Evolutionary conservation across 495 filamentous ascomycete genomes (phyloP), one percentile per base, ranked within the genome.

Genomic region (Penicillium maclennaniae): DNA sequence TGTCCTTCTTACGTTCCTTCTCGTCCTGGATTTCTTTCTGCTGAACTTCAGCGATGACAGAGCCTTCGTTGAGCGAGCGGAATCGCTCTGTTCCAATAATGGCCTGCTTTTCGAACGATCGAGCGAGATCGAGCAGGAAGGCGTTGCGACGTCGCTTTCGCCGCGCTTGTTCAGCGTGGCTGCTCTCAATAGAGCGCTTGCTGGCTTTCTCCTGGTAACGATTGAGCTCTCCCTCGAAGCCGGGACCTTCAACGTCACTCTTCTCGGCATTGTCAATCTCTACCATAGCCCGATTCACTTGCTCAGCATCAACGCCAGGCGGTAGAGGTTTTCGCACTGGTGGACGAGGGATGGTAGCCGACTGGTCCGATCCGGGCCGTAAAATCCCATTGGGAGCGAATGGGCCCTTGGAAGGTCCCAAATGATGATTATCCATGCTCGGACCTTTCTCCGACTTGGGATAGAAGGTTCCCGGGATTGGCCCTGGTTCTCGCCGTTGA

Each of bases 1-100:
- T 96, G 56, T 97, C 93, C 74, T 99, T 99, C 79, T 99, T 99
- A 25, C 95, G 89, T 70, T 97, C 95, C 68, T 97, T 99, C 66
- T 99, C 93, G 44, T 93, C 91, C 50, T 87, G 87, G 7, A 96
- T 78, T 65, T 97, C 93, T 55, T 88, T 88, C 49, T 87, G 84
- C 53, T 93, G 88, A 1, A 98, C 92, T 59, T 95, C 86, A 41
- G 87, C 81, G 47, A 91, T 76, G 16, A 92, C 93, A 14, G 83
- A 84, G 5, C 83, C 77, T 60, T 84, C 83, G 58, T 87, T 77
- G 27, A 63, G 60, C n/a, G 67, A 57, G 45, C 79, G 68, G 60
- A 83, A 87, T 27, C 78, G 73, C 17, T 81, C 72, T 43, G 74
- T 75, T 25, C 79, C 82, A 5, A 69, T 62, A 39, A 78, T 69